A percentile compares a stretch with the other conserved stretches of the same genome.
Evolutionary conservation across 1,284 basidiomycete genomes (phyloP).

Genomic region (Amanita bisporigera): DNA sequence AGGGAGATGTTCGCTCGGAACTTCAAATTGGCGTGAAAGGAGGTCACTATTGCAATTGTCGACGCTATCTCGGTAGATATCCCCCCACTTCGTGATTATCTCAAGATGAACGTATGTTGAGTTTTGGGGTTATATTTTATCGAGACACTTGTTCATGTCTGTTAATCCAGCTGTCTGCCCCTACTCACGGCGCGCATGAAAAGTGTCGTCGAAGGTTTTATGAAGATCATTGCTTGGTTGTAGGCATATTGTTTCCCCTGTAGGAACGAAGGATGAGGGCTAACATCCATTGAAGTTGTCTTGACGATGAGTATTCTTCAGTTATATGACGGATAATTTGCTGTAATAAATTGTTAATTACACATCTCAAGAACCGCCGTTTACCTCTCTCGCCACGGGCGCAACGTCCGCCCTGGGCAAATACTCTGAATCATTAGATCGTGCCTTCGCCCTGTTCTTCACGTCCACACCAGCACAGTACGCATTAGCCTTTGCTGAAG

Average conservation of each 20-base stretch:
- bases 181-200: constrained; percentile 76
- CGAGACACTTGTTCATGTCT: constrained; percentile 9
- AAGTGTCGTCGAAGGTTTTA: constrained; percentile 73
- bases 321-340: too few species aligned
- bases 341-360: too few species aligned
- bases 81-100: not conserved
- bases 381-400: too few species aligned
- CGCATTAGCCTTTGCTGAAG: too few species aligned
- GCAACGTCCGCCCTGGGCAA: too few species aligned
- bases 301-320: not conserved
- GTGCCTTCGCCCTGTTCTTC: too few species aligned
- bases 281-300: not conserved
- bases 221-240: constrained; percentile 60
- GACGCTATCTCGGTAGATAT: constrained; percentile 72
- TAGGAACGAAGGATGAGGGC: constrained; percentile 15
- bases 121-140: constrained; percentile 26
- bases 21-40: constrained; percentile 53
- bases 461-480: too few species aligned
- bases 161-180: constrained; percentile 65
- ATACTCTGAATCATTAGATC: too few species aligned
- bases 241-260: constrained; percentile 68
- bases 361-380: too few species aligned
- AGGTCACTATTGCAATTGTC: constrained; percentile 58
- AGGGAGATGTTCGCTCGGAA: constrained; percentile 72
- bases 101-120: constrained; percentile 56